phyloP scores from a whole-genome alignment of 345 rosid species.

The Sonneratia alba region DNA sequence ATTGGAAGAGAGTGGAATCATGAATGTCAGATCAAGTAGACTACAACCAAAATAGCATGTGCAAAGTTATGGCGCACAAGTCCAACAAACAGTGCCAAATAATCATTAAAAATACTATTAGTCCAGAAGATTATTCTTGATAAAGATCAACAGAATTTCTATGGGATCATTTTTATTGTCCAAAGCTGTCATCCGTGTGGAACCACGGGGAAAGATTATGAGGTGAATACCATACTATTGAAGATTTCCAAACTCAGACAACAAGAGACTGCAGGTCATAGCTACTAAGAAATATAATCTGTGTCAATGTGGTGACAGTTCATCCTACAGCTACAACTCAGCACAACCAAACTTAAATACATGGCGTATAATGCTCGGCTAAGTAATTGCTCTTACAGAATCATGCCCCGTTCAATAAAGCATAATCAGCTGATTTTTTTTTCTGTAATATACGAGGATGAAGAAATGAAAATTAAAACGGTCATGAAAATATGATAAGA shows the following conservation, averaged over 20 bases:
- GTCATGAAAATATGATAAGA: no score
- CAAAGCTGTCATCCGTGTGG: not conserved
- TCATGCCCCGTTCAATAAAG: not conserved
- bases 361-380: not conserved
- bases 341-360: not conserved
- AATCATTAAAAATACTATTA: no score
- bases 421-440: not conserved
- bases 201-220: not conserved
- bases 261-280: no score
- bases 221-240: no score
- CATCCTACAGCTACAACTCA: not conserved
- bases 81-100: no score
- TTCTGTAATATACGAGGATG: no score
- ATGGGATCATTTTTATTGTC: not conserved
- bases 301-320: not conserved
- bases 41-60: no score
- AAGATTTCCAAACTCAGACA: not conserved
- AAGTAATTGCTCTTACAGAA: not conserved
- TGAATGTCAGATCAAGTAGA: no score
- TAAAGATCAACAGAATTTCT: not conserved
- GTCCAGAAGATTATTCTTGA: not conserved
- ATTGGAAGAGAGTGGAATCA: no score
- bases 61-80: no score
- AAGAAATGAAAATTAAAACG: no score
- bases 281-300: no score